Evolutionary conservation across 139 green algal species (phyloP), one percentile per base, ranked within the genome.

Genomic region (Ettlia oleoabundans): DNA sequence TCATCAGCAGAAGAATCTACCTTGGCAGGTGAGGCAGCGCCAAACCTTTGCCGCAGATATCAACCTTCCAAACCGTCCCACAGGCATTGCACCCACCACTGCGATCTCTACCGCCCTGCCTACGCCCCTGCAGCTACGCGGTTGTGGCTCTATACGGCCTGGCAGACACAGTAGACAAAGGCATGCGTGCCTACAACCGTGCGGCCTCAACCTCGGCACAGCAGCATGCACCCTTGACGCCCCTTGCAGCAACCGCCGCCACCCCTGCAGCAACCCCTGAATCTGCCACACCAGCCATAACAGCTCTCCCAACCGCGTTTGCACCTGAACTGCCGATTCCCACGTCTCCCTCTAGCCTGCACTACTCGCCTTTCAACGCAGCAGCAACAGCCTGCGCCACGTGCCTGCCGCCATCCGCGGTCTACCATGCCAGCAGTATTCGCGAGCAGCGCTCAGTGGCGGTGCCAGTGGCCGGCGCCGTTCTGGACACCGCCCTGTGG

Each of bases 81-180:
- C n/a, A n/a, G n/a, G 24, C 8, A 55, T 71, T 21, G 26, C 42
- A 24, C 8, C 37, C 21, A 1, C n/a, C 26, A 41, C 2, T 28
- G 38, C 18, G 13, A 28, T 37, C 28, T n/a, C 41, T 33, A 18
- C 22, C 67, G 4, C 40, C 21, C 24, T 0, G 2, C 40, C 33
- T 2, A 4, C 41, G 15, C 2, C 30, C 18, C 66, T 83, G 78
- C 62, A 84, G 79, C 42, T 84, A 84, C 32, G 79, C 47, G 8
- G 40, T 85, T 7, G 67, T 79, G 47, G 80, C 80, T 3, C 63
- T 72, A 5, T 85, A 85, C 28, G 69, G 66, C 26, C 21, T 72
- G 8, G 15, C 76, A 30, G 80, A 85, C 73, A 74, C 80, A 1
- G 33, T 35, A 21, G 66, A 80, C 63, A 77, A 78, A 61, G 80